phyloP scores from a whole-genome alignment of 257 asterid genomes.

The Solanum pennellii region DNA sequence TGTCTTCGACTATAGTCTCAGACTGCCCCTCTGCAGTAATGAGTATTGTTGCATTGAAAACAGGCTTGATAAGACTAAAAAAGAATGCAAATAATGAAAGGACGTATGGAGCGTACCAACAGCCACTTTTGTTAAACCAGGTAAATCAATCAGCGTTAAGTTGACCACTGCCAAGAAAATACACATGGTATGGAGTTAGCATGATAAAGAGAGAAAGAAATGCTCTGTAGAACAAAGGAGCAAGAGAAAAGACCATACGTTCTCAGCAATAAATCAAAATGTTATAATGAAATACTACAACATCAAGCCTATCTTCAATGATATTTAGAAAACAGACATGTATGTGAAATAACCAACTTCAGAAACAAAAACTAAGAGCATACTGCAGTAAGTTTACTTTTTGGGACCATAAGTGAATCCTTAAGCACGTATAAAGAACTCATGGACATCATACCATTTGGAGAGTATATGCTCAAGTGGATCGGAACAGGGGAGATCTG shows the following conservation, averaged over 20 bases:
- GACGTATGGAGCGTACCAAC: conserved; percentile 47
- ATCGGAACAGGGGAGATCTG: conserved; percentile 91
- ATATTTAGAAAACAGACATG: neutral
- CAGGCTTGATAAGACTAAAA: neutral
- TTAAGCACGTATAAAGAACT: neutral
- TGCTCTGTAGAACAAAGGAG: neutral
- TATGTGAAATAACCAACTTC: neutral
- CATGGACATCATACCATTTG: conserved; percentile 42
- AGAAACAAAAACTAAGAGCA: neutral
- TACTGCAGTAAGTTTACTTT: neutral
- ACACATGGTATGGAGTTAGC: neutral
- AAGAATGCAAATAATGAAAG: neutral
- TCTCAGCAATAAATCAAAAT: neutral
- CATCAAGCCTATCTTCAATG: neutral
- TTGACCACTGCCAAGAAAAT: conserved; percentile 66
- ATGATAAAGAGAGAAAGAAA: neutral
- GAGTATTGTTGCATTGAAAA: neutral
- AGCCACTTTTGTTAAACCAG: conserved; percentile 94
- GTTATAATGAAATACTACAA: neutral
- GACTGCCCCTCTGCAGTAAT: conserved; percentile 78
- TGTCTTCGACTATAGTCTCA: conserved; percentile 81
- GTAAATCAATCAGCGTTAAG: conserved; percentile 89
- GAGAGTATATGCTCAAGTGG: conserved; percentile 90
- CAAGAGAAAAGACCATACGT: conserved; percentile 1
- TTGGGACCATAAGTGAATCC: neutral